Base-by-base conservation (phyloP, 768 basidiomycete genomes). In the Tricholoma bakamatsutake region DNA sequence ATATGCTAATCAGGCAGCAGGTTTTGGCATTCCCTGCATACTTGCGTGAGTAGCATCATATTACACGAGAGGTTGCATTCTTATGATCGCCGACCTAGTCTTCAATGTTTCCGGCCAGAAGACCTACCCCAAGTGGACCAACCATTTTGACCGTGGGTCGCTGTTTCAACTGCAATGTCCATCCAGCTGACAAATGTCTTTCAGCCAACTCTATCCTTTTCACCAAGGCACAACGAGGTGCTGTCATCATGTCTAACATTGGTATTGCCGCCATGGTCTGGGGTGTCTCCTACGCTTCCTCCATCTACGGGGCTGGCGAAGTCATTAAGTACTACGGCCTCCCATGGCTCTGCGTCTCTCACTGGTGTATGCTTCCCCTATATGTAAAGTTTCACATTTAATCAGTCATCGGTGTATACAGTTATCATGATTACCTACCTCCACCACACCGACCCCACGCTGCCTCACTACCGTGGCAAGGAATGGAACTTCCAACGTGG, bases 41-140 rank as follows among this genome's bases (percentile, higher is more conserved):
- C 66, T 76, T 85, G 27, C 63, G 81, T 83, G 59, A 67, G 80
- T 70, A 1, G 27, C 48, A 27, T 9, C 3, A 1, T 4, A 5
- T 45, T 27, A 21, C 11, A 11, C 11, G 18, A 42, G 13, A 27
- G 12, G 15, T 0, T 24, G 9, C 6, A 5, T 42, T 42, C 18
- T 21, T 21, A 21, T 42, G 6, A 42, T 12, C 43, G 21, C 4
- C 21, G 18, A 7, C 11, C 4, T 6, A 46, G 79, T 83, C 17
- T 80, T 74, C 67, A 83, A 85, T 61, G 82, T 84, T 9, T 84
- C 83, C 21, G 82, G 82, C 3, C 83, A 82, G 61, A 80, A 80
- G 62, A 65, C 61, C 21, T 83, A 84, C 62, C 81, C 82, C 1
- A 77, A 79, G 59, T 78, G 80, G 76, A 83, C 83, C n/a, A 85